Percentiles rank a stretch among this genome's conserved stretches.
Evolutionary conservation across 768 basidiomycete genomes (phyloP).

Genomic region (Boletus edulis): DNA sequence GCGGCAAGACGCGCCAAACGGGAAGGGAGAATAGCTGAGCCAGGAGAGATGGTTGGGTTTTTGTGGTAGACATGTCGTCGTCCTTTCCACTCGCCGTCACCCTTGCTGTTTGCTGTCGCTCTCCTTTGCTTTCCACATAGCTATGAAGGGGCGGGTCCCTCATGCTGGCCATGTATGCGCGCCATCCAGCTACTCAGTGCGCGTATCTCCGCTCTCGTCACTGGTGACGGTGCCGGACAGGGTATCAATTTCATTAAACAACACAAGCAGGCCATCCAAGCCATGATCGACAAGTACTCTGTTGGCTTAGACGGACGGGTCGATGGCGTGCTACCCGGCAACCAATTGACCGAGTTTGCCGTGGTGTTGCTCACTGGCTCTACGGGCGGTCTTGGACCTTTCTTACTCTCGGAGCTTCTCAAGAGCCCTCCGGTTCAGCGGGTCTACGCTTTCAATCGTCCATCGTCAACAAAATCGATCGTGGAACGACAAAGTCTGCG

Average conservation of each 20-base stretch:
- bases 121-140: no score
- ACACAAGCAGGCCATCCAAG: constrained; percentile 14
- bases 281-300: constrained; percentile 40
- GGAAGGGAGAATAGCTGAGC: no score
- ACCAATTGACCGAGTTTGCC: not conserved
- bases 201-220: not conserved
- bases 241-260: not conserved
- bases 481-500: constrained; percentile 30
- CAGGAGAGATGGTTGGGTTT: no score
- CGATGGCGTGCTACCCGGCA: not conserved
- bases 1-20: no score
- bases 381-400: constrained; percentile 43
- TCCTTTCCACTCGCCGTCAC: no score
- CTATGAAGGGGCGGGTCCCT: no score
- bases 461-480: constrained; percentile 3
- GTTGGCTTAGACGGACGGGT: not conserved
- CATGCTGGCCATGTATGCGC: no score
- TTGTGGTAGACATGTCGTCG: no score
- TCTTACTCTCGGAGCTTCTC: constrained; percentile 33
- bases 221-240: not conserved
- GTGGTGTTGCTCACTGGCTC: constrained; percentile 24
- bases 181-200: not conserved
- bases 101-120: no score
- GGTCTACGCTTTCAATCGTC: constrained; percentile 37
- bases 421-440: constrained; percentile 18